Conservation (phyloP, 768 basidiomycete species). For the Mycena vulgaris region DNA sequence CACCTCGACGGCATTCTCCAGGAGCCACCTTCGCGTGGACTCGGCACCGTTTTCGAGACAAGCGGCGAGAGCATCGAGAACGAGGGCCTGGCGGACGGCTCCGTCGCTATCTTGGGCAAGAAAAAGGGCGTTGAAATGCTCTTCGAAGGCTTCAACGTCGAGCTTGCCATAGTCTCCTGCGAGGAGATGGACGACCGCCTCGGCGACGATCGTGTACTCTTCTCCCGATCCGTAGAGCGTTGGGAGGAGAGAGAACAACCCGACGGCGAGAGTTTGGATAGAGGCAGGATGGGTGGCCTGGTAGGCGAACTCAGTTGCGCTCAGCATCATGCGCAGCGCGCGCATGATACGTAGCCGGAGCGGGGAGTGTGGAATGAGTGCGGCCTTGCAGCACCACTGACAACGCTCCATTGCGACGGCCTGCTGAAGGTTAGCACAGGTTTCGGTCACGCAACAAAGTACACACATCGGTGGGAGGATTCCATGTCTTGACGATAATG, state of each 20-base stretch:
- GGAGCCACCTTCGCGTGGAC: constrained; percentile 63
- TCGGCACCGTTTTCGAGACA: constrained; percentile 67
- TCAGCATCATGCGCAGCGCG: constrained; percentile 63
- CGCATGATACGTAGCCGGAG: constrained; percentile 67
- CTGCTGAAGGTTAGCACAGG: constrained; percentile 36
- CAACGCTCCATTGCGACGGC: constrained; percentile 70
- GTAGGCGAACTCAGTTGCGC: constrained; percentile 59
- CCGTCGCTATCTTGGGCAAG: constrained; percentile 25
- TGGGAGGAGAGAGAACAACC: constrained; percentile 66
- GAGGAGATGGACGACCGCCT: constrained; percentile 44
- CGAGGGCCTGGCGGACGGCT: constrained; percentile 36
- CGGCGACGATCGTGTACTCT: constrained; percentile 50
- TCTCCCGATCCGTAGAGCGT: constrained; percentile 58
- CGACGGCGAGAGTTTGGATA: constrained; percentile 68
- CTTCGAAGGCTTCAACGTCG: constrained; percentile 31
- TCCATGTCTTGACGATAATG: constrained; percentile 70
- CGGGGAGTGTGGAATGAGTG: constrained; percentile 56
- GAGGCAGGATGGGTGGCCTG: constrained; percentile 58
- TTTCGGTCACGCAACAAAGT: neutral
- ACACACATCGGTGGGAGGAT: constrained; percentile 68
- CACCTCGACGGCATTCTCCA: constrained; percentile 68
- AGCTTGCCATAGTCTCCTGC: constrained; percentile 36
- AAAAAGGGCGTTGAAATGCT: constrained; percentile 35
- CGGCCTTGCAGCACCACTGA: constrained; percentile 81
- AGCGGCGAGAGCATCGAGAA: constrained; percentile 64